Conservation (phyloP, 2,329 filamentous ascomycete genomes). For the Tolypocladium tropicale region DNA sequence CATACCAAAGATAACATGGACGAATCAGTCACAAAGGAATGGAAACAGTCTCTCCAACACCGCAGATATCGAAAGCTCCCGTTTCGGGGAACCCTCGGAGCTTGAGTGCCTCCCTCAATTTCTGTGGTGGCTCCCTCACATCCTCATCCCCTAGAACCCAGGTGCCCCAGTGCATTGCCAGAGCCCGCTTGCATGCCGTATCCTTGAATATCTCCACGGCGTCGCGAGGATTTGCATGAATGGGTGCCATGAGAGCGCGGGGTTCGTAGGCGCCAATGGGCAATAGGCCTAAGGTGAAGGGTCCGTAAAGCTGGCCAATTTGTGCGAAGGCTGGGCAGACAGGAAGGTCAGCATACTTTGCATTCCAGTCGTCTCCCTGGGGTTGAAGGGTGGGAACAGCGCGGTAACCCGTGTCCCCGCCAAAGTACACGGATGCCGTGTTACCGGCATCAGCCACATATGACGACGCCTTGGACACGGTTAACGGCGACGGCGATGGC, state of each 20-base stretch:
- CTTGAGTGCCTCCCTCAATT: conserved; percentile 58
- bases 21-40: background rate
- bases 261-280: conserved; percentile 78
- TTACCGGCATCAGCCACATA: conserved; percentile 36
- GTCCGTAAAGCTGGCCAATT: conserved; percentile 63
- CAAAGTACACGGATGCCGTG: conserved; percentile 51
- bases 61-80: conserved; percentile 65
- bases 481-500: conserved; percentile 28
- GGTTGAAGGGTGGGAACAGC: conserved; percentile 52
- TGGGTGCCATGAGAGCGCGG: conserved; percentile 56
- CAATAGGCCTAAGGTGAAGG: conserved; percentile 76
- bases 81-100: conserved; percentile 52
- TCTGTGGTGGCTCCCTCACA: conserved; percentile 62
- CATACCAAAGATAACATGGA: background rate
- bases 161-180: conserved; percentile 80
- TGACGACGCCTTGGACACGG: too few relatives aligned
- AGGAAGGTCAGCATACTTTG: conserved; percentile 52
- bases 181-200: conserved; percentile 61
- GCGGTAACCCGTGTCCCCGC: conserved; percentile 76
- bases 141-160: conserved; percentile 76
- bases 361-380: conserved; percentile 54
- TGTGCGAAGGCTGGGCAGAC: conserved; percentile 68
- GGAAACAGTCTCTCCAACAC: conserved; percentile 59
- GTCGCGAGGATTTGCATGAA: conserved; percentile 75
- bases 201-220: conserved; percentile 75